Conservation (phyloP, 73 alveolate genomes). For the Blepharisma stoltei region DNA sequence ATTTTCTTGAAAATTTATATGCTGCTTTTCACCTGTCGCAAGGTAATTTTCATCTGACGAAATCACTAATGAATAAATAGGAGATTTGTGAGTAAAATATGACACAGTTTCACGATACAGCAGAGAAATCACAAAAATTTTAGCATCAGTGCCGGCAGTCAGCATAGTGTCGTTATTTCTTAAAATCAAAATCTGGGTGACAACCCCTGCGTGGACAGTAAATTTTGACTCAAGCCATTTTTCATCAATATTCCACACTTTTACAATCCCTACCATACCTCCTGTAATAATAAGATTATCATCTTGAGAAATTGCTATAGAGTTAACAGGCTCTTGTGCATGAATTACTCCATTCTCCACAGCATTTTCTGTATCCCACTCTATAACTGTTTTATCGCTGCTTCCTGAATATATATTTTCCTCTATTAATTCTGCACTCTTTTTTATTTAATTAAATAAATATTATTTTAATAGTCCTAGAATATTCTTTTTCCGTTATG, state of each 20-base stretch:
- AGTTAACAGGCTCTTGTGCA: constrained; percentile 5
- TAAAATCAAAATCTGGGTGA: neutral
- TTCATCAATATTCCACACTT: constrained; percentile 14
- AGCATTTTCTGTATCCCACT: neutral
- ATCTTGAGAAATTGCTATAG: neutral
- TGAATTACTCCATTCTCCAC: neutral
- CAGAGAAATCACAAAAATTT: neutral
- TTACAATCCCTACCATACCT: neutral
- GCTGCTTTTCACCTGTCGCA: constrained; percentile 9
- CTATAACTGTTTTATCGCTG: neutral
- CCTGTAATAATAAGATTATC: constrained; percentile 13
- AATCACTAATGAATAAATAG: neutral
- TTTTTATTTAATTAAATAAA: too few relatives aligned
- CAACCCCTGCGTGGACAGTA: neutral
- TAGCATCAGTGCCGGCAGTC: neutral
- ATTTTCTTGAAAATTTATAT: constrained; percentile 8
- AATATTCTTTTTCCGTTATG: neutral
- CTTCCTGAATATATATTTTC: constrained; percentile 8
- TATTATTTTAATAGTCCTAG: too few relatives aligned
- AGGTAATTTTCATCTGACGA: neutral
- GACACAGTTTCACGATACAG: neutral
- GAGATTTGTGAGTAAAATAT: neutral
- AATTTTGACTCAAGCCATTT: neutral
- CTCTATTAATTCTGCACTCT: too few relatives aligned
- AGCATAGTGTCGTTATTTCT: neutral